Conservation (phyloP, 495 filamentous ascomycete genomes). For the Hyaloscypha bicolor region DNA sequence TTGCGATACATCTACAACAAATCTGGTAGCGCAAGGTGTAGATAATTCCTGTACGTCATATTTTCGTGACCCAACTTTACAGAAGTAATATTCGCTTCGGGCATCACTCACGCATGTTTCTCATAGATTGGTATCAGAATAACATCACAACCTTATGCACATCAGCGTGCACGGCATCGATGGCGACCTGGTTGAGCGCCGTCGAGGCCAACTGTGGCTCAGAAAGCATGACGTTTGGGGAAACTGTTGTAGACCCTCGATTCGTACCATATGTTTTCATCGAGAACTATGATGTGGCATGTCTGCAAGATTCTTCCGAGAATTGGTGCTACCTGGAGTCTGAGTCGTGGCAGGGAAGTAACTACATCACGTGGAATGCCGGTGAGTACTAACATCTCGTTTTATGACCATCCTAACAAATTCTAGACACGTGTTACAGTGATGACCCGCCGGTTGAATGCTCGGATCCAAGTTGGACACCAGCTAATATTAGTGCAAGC, state of each 20-base stretch:
- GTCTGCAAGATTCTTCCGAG: constrained; percentile 8
- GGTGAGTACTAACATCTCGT: neutral
- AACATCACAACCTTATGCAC: constrained; percentile 18
- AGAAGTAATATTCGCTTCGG: neutral
- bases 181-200: constrained; percentile 1
- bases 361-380: constrained; percentile 14
- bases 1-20: constrained; percentile 7
- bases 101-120: neutral
- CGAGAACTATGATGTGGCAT: constrained; percentile 11
- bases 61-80: neutral
- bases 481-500: neutral
- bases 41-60: constrained; percentile 4
- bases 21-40: constrained; percentile 5
- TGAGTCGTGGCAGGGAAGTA: constrained; percentile 9
- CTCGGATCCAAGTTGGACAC: neutral
- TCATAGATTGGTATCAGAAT: constrained; percentile 13
- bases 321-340: constrained; percentile 21
- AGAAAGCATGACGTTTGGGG: constrained; percentile 2
- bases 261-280: constrained; percentile 3
- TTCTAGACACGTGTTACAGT: neutral
- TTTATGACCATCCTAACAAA: neutral
- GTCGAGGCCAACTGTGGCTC: constrained; percentile 8
- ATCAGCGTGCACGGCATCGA: neutral
- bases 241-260: neutral
- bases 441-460: constrained; percentile 5